These are phyloP conservation scores for Nakazawaea peltata DNA, from an alignment of 805 yeast species.

Conservation along the genomic window DNA sequence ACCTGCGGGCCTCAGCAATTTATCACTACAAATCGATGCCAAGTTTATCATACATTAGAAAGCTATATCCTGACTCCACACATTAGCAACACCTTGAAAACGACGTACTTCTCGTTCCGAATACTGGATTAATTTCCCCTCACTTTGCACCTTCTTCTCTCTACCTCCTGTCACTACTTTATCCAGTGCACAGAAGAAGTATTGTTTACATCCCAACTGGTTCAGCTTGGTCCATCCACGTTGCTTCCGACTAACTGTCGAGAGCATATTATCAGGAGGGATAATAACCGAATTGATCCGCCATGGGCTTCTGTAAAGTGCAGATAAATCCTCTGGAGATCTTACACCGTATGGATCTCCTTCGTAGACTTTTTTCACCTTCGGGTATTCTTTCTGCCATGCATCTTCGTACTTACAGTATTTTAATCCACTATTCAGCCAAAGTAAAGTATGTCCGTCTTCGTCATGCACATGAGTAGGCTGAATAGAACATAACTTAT, in stretches of 20 bases:
- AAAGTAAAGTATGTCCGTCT: conserved; percentile 37
- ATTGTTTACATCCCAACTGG: conserved; percentile 8
- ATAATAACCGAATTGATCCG: conserved; percentile 28
- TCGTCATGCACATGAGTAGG: conserved; percentile 55
- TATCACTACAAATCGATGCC: too few relatives aligned
- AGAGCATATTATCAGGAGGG: conserved; percentile 41
- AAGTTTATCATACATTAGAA: too few relatives aligned
- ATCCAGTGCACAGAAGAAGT: conserved; percentile 7
- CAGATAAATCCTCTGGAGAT: conserved; percentile 19
- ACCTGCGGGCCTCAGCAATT: too few relatives aligned
- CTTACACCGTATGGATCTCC: conserved; percentile 17
- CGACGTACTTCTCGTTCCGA: too few relatives aligned
- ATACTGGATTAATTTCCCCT: too few relatives aligned
- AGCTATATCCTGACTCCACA: too few relatives aligned
- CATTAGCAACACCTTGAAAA: too few relatives aligned
- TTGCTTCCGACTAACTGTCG: conserved; percentile 22
- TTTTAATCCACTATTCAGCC: conserved; percentile 70
- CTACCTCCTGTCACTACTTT: neutral
- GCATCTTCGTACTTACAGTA: conserved; percentile 39
- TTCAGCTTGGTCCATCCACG: conserved; percentile 36
- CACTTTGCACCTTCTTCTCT: neutral
- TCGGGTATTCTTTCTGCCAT: conserved; percentile 8
- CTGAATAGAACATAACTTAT: conserved; percentile 28
- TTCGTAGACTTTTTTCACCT: too few relatives aligned
- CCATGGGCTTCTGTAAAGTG: conserved; percentile 30